Base-by-base conservation (phyloP, 2,329 filamentous ascomycete genomes). In the Fusarium sp. region DNA sequence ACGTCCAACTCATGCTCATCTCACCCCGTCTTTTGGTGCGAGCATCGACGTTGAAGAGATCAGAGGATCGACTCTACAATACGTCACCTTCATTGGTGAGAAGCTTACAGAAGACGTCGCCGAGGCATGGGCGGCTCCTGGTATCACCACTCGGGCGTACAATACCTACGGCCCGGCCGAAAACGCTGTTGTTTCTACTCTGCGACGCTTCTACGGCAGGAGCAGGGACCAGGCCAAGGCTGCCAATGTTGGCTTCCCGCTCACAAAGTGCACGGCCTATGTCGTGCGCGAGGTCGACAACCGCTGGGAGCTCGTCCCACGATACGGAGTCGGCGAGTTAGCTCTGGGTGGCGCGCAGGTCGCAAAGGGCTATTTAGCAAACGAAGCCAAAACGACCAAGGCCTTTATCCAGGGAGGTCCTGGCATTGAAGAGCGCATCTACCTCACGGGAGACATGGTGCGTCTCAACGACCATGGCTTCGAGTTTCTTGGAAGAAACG, bases 91-190 rank as follows among this genome's bases (percentile, higher is more conserved):
- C 1, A 72, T 72, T 0, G 70, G 70, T 0, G 70, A 72, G 14
- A 72, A 72, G 30, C 38, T 72, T 1, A 72, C 70, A 0, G 70
- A 72, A 32, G 70, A 72, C 5, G 70, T 72, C 2, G 70, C 66
- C 0, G 61, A 72, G 15, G 66, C 70, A 1, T 72, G 70, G 70
- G 70, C 70, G 0, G 50, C 58, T 5, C 70, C 70, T 1, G 66
- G 56, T 0, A 67, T 72, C 0, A 73, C 70, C 2, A 72, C 66
- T 1, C 57, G 61, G 1, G 70, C 70, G 3, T 72, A 73, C 20
- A 72, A 72, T 10, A 72, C 70, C 0, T 73, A 72, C 2, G 70
- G 70, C 0, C 70, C 70, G 0, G 70, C 70, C 0, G 70, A 72
- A 10, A 72, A 72, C 4, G 70, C 70, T 0, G 70, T 72, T 4